Evolutionary conservation across 2,329 filamentous ascomycete genomes (phyloP), one percentile per base, ranked within the genome.

Genomic region (Arthrobotrys entomopaga): DNA sequence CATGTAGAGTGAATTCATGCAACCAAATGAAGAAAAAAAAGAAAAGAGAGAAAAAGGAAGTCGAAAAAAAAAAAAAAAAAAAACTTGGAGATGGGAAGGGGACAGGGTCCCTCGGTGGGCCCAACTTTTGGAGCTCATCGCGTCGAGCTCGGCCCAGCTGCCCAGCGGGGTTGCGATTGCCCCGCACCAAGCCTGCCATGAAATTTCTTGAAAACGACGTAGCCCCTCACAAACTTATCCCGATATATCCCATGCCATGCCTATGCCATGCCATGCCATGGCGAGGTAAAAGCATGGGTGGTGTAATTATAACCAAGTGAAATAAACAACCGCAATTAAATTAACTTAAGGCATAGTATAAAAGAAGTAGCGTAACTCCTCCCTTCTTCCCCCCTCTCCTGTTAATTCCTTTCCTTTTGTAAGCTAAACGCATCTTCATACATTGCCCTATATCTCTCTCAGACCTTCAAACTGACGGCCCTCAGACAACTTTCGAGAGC

Each of bases 401-500:
- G 20, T 20, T 16, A 49, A 49, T 4, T 49, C 24, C 24, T 26
- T 3, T 7, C 3, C 24, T 26, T 26, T 26, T 7, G 24, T 26
- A 3, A 26, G 24, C 3, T 26, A 26, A 26, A 26, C 24, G 20
- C 20, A 40, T 19, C 34, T 56, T 53, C 46, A 20, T 16, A 52
- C 26, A 40, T 50, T 29, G 6, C 15, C 42, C 20, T 5, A 22
- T 15, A 20, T 13, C 22, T 20, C 11, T 61, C 40, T 3, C 29
- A 43, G 19, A 16, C 42, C 24, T 63, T 64, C 67, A 72, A 72
- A 72, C 46, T 72, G 67, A 16, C 67, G 40, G 46, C 54, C 42
- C 19, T 72, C 38, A 54, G 60, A 60, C 60, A 60, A 56, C 42
- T 72, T 48, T 72, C 67, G 59, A 72, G 67, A 65, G 67, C 67